phyloP scores from a whole-genome alignment of 371 early-diverging fungal species.

The Mortierella sp. region DNA sequence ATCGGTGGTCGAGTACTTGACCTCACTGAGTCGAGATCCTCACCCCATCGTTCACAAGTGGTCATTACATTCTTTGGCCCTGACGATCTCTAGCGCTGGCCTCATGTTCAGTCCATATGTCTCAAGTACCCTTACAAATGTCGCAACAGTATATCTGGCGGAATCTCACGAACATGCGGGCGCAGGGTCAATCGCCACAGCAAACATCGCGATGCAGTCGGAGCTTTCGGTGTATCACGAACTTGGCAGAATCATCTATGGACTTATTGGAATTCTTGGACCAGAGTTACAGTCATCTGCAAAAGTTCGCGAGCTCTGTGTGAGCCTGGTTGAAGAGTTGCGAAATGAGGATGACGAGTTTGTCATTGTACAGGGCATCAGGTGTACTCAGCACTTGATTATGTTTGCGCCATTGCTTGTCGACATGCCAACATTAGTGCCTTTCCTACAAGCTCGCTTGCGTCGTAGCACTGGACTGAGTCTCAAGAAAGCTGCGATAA shows the following conservation, averaged over 20 bases:
- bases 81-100: constrained; percentile 91
- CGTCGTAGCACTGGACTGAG: constrained; percentile 71
- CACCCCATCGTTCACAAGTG: constrained; percentile 96
- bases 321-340: constrained; percentile 82
- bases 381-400: constrained; percentile 90
- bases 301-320: constrained; percentile 81
- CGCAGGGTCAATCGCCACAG: constrained; percentile 67
- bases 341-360: constrained; percentile 83
- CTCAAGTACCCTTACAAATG: constrained; percentile 85
- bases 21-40: constrained; percentile 90
- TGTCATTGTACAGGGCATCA: constrained; percentile 89
- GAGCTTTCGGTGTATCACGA: constrained; percentile 77
- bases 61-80: constrained; percentile 89
- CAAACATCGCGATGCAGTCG: constrained; percentile 72
- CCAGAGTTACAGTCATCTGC: constrained; percentile 88
- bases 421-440: constrained; percentile 76
- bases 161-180: constrained; percentile 89
- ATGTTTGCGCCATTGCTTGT: constrained; percentile 89
- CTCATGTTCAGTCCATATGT: constrained; percentile 92
- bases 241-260: constrained; percentile 90
- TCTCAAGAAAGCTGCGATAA: constrained; percentile 83
- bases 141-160: constrained; percentile 86
- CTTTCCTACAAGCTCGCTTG: constrained; percentile 83
- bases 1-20: constrained; percentile 90
- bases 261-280: constrained; percentile 90